These are phyloP conservation scores for Trypanosoma congolense DNA, from an alignment of 208 protist species.

Conservation along the genomic window DNA sequence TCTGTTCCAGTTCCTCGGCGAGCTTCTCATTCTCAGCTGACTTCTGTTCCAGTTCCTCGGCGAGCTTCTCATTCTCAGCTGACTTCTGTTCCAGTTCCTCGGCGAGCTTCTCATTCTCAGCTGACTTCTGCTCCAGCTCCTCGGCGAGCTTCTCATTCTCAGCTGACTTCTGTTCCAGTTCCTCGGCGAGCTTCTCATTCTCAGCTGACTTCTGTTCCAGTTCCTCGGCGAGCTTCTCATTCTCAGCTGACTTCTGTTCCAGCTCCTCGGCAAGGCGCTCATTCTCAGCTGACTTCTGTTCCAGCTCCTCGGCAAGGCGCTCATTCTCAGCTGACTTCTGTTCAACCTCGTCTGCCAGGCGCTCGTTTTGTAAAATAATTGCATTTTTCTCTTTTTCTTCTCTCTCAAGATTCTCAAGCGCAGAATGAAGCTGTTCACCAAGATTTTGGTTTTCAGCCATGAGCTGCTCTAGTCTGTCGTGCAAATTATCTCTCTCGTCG, in stretches of 20 bases:
- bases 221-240: conserved; percentile 20
- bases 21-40: conserved; percentile 32
- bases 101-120: conserved; percentile 15
- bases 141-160: conserved; percentile 15
- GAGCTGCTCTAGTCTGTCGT: conserved; percentile 4
- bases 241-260: conserved; percentile 18
- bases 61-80: conserved; percentile 29
- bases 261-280: conserved; percentile 17
- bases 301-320: conserved; percentile 17
- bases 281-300: conserved; percentile 13
- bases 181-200: conserved; percentile 25
- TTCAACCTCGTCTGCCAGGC: conserved; percentile 17
- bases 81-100: conserved; percentile 30
- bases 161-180: conserved; percentile 20
- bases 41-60: conserved; percentile 39
- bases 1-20: conserved; percentile 18
- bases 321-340: conserved; percentile 26
- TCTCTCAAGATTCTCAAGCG: conserved; percentile 2
- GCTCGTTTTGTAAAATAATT: conserved; percentile 6
- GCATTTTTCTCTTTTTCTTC: conserved; percentile 3
- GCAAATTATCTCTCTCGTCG: conserved; percentile 14
- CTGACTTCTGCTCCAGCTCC: conserved; percentile 15
- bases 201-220: conserved; percentile 12
- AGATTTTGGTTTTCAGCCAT: conserved; percentile 12
- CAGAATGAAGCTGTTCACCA: conserved; percentile 10